Evolutionary conservation across 2,329 filamentous ascomycete species (phyloP), one percentile per base, ranked within the genome.

Genomic region (Neoascochyta sp.): DNA sequence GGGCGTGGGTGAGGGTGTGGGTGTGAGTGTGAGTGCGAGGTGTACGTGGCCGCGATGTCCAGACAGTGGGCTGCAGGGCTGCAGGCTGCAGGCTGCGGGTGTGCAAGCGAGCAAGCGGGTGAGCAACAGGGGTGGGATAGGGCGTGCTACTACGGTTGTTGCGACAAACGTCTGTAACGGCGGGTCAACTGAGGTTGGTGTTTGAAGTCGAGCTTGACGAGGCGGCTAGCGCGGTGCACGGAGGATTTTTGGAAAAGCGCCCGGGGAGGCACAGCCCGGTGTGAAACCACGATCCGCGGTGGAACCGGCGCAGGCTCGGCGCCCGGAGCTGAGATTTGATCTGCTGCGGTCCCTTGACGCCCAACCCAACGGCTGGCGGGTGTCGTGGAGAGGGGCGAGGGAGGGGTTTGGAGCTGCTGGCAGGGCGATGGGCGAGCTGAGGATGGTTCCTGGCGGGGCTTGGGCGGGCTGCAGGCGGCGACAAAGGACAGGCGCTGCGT

Each of bases 301-400:
- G 47, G 43, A 45, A 48, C 45, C 20, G 40, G 38, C 31, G 31
- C 32, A 40, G 41, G 42, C 45, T 52, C 52, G 49, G 47, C 48
- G 41, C 43, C 39, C 43, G 42, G 32, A 48, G 46, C 50, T 54
- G 54, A 56, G 53, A 56, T 52, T 43, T 45, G 40, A 48, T 42
- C 46, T 36, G 43, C 33, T 32, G 35, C 32, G 36, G 43, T 29
- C 31, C 39, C 37, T 42, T 43, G 29, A 25, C 27, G 29, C 31
- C 27, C 28, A 29, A 27, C 33, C 27, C 28, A n/a, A n/a, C n/a
- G n/a, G n/a, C n/a, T n/a, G n/a, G n/a, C n/a, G n/a, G n/a, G n/a
- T n/a, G n/a, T 13, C 9, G 15, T 14, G 6, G 24, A 7, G 15
- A 14, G 8, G 9, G 9, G 12, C 12, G 17, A 15, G 14, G 15